A percentile compares a stretch with the other conserved stretches of the same genome.
Evolutionary conservation across 495 filamentous ascomycete genomes (phyloP).

Genomic region (Penicillium paradoxum): DNA sequence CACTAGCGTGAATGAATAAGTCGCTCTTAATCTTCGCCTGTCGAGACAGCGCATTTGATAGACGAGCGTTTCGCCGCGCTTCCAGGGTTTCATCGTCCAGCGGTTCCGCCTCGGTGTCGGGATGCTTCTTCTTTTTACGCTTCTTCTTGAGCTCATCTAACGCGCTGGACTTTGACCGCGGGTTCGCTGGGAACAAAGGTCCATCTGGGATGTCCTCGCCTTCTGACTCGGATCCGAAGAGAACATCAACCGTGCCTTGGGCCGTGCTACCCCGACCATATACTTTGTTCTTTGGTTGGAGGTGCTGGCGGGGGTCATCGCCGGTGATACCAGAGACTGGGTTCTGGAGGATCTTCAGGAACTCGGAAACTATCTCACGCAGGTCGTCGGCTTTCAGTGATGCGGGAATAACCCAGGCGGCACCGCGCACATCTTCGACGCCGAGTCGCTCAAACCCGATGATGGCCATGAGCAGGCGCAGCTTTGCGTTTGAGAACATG

Average conservation of each 20-base stretch:
- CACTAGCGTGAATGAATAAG: constrained; percentile 70
- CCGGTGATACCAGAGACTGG: constrained; percentile 66
- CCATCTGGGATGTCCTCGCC: constrained; percentile 56
- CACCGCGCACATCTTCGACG: constrained; percentile 63
- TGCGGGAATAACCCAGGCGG: constrained; percentile 75
- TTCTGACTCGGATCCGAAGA: constrained; percentile 61
- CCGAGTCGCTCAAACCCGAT: constrained; percentile 67
- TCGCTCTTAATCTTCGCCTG: constrained; percentile 75
- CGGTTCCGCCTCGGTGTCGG: constrained; percentile 31
- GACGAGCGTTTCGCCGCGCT: constrained; percentile 48
- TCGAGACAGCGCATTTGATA: constrained; percentile 57
- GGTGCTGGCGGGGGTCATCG: constrained; percentile 65
- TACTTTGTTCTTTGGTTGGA: constrained; percentile 61
- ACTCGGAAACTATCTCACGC: constrained; percentile 53
- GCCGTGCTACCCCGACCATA: constrained; percentile 37
- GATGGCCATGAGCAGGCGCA: constrained; percentile 79
- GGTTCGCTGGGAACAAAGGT: constrained; percentile 61
- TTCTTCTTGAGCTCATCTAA: constrained; percentile 50
- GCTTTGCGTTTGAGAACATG: constrained; percentile 84
- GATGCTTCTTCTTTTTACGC: constrained; percentile 41
- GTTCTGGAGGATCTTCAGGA: constrained; percentile 67
- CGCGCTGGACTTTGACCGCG: constrained; percentile 41
- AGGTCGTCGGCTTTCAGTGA: constrained; percentile 57
- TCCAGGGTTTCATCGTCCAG: constrained; percentile 49
- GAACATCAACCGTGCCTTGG: constrained; percentile 31